These are phyloP conservation scores for Ogataea naganishii DNA, from an alignment of 805 yeast genomes.

Conservation along the genomic window DNA sequence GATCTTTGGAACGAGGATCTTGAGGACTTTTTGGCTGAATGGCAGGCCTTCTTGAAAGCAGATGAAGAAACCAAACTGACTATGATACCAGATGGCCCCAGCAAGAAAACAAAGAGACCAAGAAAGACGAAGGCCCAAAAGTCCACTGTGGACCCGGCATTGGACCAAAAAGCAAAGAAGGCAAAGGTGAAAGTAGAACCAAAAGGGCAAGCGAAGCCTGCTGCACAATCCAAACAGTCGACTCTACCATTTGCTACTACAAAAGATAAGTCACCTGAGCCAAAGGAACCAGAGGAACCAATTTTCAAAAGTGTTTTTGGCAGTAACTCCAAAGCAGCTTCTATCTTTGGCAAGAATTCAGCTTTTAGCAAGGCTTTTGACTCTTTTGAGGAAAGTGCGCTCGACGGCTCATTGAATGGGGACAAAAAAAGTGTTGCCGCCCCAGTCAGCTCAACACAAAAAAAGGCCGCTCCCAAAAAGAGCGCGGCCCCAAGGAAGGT, in stretches of 20 bases:
- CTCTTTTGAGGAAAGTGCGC: too few species aligned
- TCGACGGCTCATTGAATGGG: too few species aligned
- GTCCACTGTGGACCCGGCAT: too few species aligned
- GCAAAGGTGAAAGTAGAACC: constrained; percentile 2
- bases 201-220: background rate
- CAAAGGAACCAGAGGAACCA: constrained; percentile 8
- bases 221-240: constrained; percentile 8
- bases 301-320: constrained; percentile 29
- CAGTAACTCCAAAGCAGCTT: constrained; percentile 8
- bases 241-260: constrained; percentile 8
- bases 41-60: constrained; percentile 57
- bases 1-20: constrained; percentile 85
- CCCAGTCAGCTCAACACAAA: background rate
- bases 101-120: constrained; percentile 28
- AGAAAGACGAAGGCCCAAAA: too few species aligned
- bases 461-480: constrained; percentile 1
- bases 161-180: constrained; percentile 1
- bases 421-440: too few species aligned
- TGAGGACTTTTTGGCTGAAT: constrained; percentile 59
- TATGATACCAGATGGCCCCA: constrained; percentile 35
- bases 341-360: constrained; percentile 19
- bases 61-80: constrained; percentile 55
- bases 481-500: constrained; percentile 1
- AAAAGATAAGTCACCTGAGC: constrained; percentile 8
- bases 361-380: too few species aligned